Base-by-base conservation (phyloP, 1,284 basidiomycete genomes). In the Gomphus bonarii region DNA sequence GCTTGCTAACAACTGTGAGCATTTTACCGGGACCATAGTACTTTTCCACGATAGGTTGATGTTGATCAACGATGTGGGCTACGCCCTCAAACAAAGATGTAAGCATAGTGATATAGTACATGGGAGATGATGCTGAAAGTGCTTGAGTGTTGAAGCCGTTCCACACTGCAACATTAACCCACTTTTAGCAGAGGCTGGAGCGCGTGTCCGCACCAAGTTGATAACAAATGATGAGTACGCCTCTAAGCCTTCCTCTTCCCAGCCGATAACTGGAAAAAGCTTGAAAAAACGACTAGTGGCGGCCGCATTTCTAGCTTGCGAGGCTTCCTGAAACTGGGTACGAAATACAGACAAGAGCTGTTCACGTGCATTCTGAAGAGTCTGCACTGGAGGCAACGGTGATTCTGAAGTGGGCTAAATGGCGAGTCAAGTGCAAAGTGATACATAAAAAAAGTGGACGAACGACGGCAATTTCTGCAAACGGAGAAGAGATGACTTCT, bases 11-110 rank as follows among this genome's bases (percentile, higher is more conserved):
- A 14, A 99, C 94, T 20, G 73, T 79, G 31, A 76, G 73, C 94
- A 97, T 97, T 66, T 88, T 87, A 1, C 91, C 88, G 4, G 70
- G 65, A 0, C 94, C 97, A 65, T 99, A 99, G 69, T 99, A 97
- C 70, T 95, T 95, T 68, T 98, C 95, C 0, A 99, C 95, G 1
- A 99, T 84, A 1, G 94, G 91, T 65, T 97, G 94, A 68, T 99
- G 97, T 67, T 97, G 94, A 65, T 95, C 94, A 43, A 99, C 86
- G 60, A 99, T 93, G 73, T 91, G 83, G 1, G 95, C 97, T 46
- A 99, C 87, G 56, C 88, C 89, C 72, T 99, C 97, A 63, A 98
- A 95, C 0, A 99, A 77, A 1, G 88, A 85, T 0, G 94, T 97
- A 54, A 97, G 72, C 3, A 84, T 78, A 3, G 89, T 84, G 60